Percentiles rank a stretch among this genome's conserved stretches.
Evolutionary conservation across 2,329 filamentous ascomycete species (phyloP).

Genomic region (Periconia macrospinosa): DNA sequence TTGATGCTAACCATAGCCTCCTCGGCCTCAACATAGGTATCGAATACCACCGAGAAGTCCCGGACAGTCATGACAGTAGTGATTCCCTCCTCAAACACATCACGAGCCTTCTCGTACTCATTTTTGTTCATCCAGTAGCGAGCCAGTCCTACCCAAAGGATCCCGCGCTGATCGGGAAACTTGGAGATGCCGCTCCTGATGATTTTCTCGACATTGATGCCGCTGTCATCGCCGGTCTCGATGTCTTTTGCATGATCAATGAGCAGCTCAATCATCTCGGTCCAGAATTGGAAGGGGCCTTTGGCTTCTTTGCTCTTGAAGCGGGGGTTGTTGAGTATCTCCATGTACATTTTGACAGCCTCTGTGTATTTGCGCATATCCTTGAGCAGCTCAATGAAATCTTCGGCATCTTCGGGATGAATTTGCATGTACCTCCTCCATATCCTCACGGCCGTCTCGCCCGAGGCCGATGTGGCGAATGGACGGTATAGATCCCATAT

Average conservation of each 20-base stretch:
- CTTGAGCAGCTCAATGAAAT: slow-evolving; percentile 87
- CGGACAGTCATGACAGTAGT: slow-evolving; percentile 98
- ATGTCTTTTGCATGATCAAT: slow-evolving; percentile 89
- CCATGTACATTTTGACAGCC: slow-evolving; percentile 87
- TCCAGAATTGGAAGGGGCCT: slow-evolving; percentile 96
- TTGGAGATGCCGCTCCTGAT: slow-evolving; percentile 87
- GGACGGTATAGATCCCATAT: slow-evolving; percentile 91
- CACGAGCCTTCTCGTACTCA: slow-evolving; percentile 88
- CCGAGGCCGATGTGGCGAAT: slow-evolving; percentile 88
- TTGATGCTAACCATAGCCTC: slow-evolving; percentile 90
- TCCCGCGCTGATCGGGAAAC: slow-evolving; percentile 92
- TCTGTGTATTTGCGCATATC: slow-evolving; percentile 85
- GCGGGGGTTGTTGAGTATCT: slow-evolving; percentile 84
- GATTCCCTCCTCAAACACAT: slow-evolving; percentile 94
- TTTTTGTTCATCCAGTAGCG: slow-evolving; percentile 96
- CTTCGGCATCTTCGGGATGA: slow-evolving; percentile 91
- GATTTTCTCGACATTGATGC: slow-evolving; percentile 89
- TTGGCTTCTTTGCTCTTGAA: slow-evolving; percentile 94
- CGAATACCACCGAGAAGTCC: slow-evolving; percentile 95
- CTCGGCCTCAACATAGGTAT: slow-evolving; percentile 95
- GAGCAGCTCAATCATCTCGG: slow-evolving; percentile 91
- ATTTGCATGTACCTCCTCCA: slow-evolving; percentile 98
- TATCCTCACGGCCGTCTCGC: slow-evolving; percentile 86
- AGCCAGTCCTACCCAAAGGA: slow-evolving; percentile 90
- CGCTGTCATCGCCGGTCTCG: slow-evolving; percentile 75